Evolutionary conservation across 1,284 basidiomycete genomes (phyloP).

Genomic region (Cryptococcus amylolentus): DNA sequence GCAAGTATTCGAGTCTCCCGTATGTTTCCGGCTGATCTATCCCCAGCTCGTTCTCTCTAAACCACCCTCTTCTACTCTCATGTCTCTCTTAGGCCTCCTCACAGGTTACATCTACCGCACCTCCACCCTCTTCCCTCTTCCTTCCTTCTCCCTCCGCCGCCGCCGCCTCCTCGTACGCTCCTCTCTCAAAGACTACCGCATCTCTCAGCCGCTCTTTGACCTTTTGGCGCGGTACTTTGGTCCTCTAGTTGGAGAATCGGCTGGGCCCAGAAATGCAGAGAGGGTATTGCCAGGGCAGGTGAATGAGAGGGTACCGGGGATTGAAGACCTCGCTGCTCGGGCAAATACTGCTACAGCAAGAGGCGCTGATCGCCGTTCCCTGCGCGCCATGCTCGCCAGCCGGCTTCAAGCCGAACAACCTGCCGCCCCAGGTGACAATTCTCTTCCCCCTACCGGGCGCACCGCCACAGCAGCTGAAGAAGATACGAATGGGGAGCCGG

Average conservation of each 20-base stretch:
- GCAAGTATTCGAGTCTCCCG: slow-evolving; percentile 44
- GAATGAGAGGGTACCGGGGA: slow-evolving; percentile 9
- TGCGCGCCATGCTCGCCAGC: slow-evolving; percentile 2
- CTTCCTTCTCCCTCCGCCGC: slow-evolving; percentile 30
- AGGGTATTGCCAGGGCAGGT: slow-evolving; percentile 60
- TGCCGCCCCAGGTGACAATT: background rate
- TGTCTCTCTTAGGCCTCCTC: slow-evolving; percentile 62
- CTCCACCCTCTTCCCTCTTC: slow-evolving; percentile 58
- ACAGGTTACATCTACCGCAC: slow-evolving; percentile 74
- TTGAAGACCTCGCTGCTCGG: background rate
- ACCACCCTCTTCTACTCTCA: slow-evolving; percentile 61
- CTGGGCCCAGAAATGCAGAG: slow-evolving; percentile 57
- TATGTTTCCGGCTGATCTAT: background rate
- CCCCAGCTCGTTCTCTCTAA: slow-evolving; percentile 64
- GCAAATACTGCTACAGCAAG: background rate
- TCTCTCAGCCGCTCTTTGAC: slow-evolving; percentile 59
- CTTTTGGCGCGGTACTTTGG: slow-evolving; percentile 58
- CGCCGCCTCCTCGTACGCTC: slow-evolving; percentile 22
- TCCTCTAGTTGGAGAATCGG: slow-evolving; percentile 61
- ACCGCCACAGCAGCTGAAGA: background rate
- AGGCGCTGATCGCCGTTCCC: background rate
- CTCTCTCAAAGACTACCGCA: slow-evolving; percentile 65
- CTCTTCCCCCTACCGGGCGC: slow-evolving; percentile 4
- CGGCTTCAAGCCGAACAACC: slow-evolving; percentile 3
- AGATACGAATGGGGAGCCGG: slow-evolving; percentile 15